Evolutionary conservation across 1,139 yeast genomes (phyloP).

Genomic region (Debaryomyces singareniensis): DNA sequence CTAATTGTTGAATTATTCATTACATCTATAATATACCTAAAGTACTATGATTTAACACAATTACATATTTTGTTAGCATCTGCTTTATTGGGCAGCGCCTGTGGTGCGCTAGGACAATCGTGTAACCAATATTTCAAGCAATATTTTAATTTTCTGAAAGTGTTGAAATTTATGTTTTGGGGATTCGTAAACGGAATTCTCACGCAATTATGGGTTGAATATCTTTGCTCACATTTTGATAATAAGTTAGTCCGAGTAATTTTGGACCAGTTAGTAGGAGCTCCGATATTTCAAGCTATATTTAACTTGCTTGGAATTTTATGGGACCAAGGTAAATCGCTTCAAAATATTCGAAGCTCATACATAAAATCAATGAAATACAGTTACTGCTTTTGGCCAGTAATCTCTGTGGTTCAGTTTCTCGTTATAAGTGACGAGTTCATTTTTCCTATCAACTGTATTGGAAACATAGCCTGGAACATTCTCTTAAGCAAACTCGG

Average conservation of each 20-base stretch:
- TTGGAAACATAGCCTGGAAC: conserved; percentile 53
- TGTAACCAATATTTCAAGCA: conserved; percentile 42
- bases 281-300: conserved; percentile 47
- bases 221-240: conserved; percentile 33
- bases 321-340: conserved; percentile 49
- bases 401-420: conserved; percentile 46
- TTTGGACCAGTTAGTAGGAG: conserved; percentile 50
- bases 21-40: conserved; percentile 20
- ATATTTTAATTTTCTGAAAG: conserved; percentile 32
- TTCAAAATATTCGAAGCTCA: conserved; percentile 20
- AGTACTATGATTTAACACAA: conserved; percentile 17
- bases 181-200: conserved; percentile 55
- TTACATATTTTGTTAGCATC: conserved; percentile 32
- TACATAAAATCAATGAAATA: conserved; percentile 44
- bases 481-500: conserved; percentile 37
- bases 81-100: conserved; percentile 36
- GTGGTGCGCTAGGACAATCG: conserved; percentile 56
- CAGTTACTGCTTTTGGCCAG: conserved; percentile 56
- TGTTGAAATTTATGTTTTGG: conserved; percentile 51
- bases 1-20: conserved; percentile 19
- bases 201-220: conserved; percentile 53
- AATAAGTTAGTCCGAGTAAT: conserved; percentile 31
- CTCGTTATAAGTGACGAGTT: conserved; percentile 39
- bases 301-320: conserved; percentile 43
- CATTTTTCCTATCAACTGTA: conserved; percentile 54